These are phyloP conservation scores for Gracilaria gracilis DNA, from an alignment of 23 red algal species.

Conservation along the genomic window DNA sequence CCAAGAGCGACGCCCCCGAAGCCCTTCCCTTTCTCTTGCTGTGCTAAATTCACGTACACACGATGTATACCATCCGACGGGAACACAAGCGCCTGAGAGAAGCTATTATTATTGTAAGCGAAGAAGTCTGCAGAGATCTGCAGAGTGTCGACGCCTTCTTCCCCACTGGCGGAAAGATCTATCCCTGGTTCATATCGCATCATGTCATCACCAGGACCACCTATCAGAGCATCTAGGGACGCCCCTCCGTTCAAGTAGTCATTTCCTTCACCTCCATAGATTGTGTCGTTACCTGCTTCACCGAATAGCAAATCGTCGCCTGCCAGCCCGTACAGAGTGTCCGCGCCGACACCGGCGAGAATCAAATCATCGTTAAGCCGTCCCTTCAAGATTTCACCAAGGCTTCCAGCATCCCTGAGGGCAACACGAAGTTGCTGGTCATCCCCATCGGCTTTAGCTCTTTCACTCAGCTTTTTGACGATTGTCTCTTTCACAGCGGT, in stretches of 20 bases:
- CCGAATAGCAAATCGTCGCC: slow-evolving; percentile 16
- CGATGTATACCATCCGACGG: not conserved
- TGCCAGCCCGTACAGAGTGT: not conserved
- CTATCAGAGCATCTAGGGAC: not conserved
- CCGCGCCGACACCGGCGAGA: slow-evolving; percentile 7
- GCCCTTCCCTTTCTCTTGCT: not conserved
- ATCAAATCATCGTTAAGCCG: slow-evolving; percentile 17
- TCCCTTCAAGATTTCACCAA: not conserved
- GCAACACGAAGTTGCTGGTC: slow-evolving; percentile 6
- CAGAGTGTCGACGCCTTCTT: slow-evolving; percentile 5
- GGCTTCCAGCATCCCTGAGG: not conserved
- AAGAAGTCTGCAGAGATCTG: slow-evolving; percentile 16
- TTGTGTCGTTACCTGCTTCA: slow-evolving; percentile 9
- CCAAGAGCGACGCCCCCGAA: not conserved
- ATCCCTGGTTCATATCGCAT: slow-evolving; percentile 11
- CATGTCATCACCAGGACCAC: not conserved
- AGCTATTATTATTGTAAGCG: not conserved
- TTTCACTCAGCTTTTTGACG: slow-evolving; percentile 10
- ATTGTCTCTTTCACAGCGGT: slow-evolving; percentile 18
- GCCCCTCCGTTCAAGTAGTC: slow-evolving; percentile 2
- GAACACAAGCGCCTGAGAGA: not conserved
- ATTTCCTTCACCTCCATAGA: slow-evolving; percentile 17
- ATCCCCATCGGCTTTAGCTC: not conserved
- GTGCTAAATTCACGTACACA: slow-evolving; percentile 4
- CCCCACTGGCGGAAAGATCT: not conserved